These are phyloP conservation scores for Myriosclerotinia duriaeana DNA, from an alignment of 2,329 filamentous ascomycete genomes.

Conservation along the genomic window DNA sequence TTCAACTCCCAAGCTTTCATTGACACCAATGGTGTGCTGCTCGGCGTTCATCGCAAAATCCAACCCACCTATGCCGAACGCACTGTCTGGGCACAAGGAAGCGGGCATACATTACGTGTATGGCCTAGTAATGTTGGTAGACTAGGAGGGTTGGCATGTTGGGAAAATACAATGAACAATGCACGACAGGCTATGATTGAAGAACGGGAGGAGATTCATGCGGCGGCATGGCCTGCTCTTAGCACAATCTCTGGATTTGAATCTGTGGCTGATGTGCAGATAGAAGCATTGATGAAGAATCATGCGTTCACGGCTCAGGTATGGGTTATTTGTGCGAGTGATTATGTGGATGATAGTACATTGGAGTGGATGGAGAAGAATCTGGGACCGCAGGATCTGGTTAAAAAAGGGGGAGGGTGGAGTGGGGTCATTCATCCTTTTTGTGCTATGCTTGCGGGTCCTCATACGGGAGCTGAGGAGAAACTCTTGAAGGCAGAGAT, in stretches of 20 bases:
- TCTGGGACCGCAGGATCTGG: conserved; percentile 4
- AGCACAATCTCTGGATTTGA: not conserved
- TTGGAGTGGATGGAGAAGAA: conserved; percentile 37
- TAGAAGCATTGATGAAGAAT: conserved; percentile 49
- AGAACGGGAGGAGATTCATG: conserved; percentile 5
- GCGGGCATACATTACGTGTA: not conserved
- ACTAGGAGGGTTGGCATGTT: conserved; percentile 9
- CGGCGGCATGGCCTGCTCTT: not conserved
- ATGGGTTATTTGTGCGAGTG: conserved; percentile 46
- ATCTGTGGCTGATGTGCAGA: conserved; percentile 28
- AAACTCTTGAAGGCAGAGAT: conserved; percentile 14
- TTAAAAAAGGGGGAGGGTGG: conserved; percentile 14
- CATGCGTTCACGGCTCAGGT: conserved; percentile 48
- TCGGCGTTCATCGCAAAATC: conserved; percentile 1
- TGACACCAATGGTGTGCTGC: not conserved
- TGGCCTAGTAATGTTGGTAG: conserved; percentile 5
- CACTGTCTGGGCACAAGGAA: conserved; percentile 9
- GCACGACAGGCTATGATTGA: conserved; percentile 14
- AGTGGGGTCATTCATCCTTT: conserved; percentile 15
- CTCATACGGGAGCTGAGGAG: conserved; percentile 9
- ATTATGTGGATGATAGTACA: conserved; percentile 46
- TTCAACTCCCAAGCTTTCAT: conserved; percentile 15
- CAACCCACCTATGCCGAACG: conserved; percentile 5
- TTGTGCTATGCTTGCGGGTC: conserved; percentile 11
- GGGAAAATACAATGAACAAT: conserved; percentile 7